Evolutionary conservation across 208 protist genomes (phyloP).

Genomic region (Jaenimonas drosophilae): DNA sequence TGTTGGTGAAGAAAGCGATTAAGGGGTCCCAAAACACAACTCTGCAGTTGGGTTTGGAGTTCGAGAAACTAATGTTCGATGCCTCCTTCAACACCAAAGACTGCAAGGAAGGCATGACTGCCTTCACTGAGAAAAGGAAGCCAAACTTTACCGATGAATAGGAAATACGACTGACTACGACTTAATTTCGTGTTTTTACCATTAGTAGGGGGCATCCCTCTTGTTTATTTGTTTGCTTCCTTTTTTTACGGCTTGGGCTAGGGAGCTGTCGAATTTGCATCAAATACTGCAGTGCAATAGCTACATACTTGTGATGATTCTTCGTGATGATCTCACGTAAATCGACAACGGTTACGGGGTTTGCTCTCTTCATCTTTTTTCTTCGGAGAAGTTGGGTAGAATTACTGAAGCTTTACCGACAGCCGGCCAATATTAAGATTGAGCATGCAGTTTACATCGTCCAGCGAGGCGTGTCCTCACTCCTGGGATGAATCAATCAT

Average conservation of each 20-base stretch:
- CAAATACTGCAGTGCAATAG: too few species aligned
- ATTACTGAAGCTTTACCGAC: too few species aligned
- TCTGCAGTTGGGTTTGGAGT: conserved; percentile 55
- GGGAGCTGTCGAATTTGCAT: too few species aligned
- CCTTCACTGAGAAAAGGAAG: conserved; percentile 89
- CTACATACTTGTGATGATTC: conserved; percentile 9
- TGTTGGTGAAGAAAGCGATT: conserved; percentile 82
- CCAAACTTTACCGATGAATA: conserved; percentile 79
- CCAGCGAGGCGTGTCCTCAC: conserved; percentile 65
- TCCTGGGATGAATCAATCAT: conserved; percentile 65
- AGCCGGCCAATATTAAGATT: too few species aligned
- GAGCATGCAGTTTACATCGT: conserved; percentile 27
- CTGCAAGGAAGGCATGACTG: conserved; percentile 86
- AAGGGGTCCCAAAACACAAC: conserved; percentile 80
- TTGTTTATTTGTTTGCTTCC: too few species aligned
- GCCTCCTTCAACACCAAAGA: conserved; percentile 89
- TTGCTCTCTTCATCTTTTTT: too few species aligned
- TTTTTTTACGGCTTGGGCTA: too few species aligned
- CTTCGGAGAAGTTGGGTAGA: too few species aligned
- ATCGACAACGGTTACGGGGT: too few species aligned
- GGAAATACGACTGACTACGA: conserved; percentile 21
- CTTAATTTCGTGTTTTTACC: too few species aligned
- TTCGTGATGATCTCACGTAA: neutral
- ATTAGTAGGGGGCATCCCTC: too few species aligned
- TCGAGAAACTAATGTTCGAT: conserved; percentile 82